phyloP scores from a whole-genome alignment of 768 basidiomycete species.

The Suillus sp. region DNA sequence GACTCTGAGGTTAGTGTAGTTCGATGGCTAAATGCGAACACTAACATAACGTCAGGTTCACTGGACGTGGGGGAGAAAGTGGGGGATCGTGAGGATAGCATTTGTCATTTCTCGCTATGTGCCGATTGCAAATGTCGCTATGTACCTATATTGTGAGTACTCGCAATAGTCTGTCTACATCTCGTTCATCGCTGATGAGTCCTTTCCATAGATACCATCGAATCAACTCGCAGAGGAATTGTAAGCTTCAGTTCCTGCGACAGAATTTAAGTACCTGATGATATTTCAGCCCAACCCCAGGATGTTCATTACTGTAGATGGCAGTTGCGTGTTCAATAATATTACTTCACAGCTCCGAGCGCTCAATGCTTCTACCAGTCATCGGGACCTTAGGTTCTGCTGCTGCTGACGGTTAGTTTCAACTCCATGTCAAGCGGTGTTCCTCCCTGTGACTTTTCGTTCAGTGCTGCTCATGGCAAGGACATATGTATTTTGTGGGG shows the following conservation, averaged over 20 bases:
- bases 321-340: neutral
- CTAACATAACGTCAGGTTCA: conserved; percentile 15
- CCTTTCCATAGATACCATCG: neutral
- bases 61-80: conserved; percentile 22
- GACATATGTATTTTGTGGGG: neutral
- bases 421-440: neutral
- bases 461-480: neutral
- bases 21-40: neutral
- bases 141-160: conserved; percentile 15
- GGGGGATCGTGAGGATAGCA: conserved; percentile 21
- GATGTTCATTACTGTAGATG: neutral
- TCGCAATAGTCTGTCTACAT: neutral
- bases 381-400: neutral
- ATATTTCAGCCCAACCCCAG: neutral
- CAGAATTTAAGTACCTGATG: neutral
- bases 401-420: neutral
- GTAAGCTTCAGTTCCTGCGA: neutral
- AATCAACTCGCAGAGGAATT: neutral
- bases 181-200: neutral
- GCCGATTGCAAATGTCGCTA: conserved; percentile 19
- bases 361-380: neutral
- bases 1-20: neutral
- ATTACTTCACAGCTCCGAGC: neutral
- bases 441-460: neutral
- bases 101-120: conserved; percentile 26